Evolutionary conservation across 2,329 filamentous ascomycete genomes (phyloP).

Genomic region (Diaporthe citriasiana): DNA sequence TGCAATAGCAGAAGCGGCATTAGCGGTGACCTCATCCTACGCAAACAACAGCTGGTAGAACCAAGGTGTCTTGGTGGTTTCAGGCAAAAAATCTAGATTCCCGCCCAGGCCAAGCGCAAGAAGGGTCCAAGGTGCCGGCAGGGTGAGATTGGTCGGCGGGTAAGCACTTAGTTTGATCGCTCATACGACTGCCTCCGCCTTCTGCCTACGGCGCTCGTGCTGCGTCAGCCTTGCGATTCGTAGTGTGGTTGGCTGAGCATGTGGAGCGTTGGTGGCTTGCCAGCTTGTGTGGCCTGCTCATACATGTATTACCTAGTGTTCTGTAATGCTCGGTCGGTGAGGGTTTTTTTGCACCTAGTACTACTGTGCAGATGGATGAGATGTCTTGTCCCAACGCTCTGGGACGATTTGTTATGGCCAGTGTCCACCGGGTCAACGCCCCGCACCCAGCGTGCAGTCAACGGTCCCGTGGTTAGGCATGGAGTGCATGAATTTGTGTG

Average conservation of each 20-base stretch:
- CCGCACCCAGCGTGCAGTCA: constrained; percentile 13
- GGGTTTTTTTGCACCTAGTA: neutral
- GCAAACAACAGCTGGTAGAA: neutral
- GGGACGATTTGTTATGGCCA: neutral
- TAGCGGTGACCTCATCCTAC: constrained; percentile 26
- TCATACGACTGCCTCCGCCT: constrained; percentile 28
- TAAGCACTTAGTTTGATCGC: constrained; percentile 21
- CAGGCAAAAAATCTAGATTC: constrained; percentile 13
- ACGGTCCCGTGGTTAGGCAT: neutral
- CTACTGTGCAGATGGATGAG: neutral
- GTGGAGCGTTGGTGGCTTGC: constrained; percentile 11
- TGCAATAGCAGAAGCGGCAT: constrained; percentile 8
- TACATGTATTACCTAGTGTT: neutral
- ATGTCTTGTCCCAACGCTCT: constrained; percentile 17
- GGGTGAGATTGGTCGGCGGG: constrained; percentile 1
- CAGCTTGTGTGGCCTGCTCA: neutral
- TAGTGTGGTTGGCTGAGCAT: constrained; percentile 22
- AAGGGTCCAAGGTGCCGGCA: constrained; percentile 7
- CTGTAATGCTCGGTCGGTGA: neutral
- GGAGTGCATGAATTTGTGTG: neutral
- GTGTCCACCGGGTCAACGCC: neutral
- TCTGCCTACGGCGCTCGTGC: constrained; percentile 12
- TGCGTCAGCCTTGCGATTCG: constrained; percentile 34
- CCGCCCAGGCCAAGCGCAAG: neutral
- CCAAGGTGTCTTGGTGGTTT: constrained; percentile 19